Evolutionary conservation across 2,329 filamentous ascomycete species (phyloP).

Genomic region (Alternaria viburni): DNA sequence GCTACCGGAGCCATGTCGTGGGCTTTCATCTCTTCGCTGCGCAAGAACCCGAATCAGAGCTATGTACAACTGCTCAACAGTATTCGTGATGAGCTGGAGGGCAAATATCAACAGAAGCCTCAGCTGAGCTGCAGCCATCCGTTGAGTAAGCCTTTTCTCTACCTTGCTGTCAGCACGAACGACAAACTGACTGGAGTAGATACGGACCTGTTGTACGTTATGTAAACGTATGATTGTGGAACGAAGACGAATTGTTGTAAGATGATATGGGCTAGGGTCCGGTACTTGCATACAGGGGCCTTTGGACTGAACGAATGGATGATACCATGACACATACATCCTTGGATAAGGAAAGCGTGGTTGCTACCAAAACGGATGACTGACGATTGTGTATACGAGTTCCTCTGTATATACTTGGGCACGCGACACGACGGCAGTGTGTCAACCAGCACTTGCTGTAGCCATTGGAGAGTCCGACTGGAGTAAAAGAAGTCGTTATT

Average conservation of each 20-base stretch:
- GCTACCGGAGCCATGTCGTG: conserved; percentile 98
- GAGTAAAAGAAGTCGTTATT: not conserved
- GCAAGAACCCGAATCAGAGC: conserved; percentile 92
- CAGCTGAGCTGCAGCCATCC: conserved; percentile 97
- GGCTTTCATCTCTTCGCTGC: conserved; percentile 90
- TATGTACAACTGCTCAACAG: conserved; percentile 96
- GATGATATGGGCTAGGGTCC: not conserved
- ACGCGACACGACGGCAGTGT: not conserved
- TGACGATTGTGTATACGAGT: not conserved
- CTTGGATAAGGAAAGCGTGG: not conserved
- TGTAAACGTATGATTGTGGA: conserved; percentile 1
- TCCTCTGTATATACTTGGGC: not conserved
- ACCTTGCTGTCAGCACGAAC: not conserved
- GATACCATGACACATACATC: not conserved
- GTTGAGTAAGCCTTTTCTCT: conserved; percentile 70
- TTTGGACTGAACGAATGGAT: not conserved
- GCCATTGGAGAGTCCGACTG: not conserved
- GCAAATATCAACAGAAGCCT: conserved; percentile 92
- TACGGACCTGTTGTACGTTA: conserved; percentile 27
- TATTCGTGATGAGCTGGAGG: conserved; percentile 85
- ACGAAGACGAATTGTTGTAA: not conserved
- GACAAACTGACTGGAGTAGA: conserved; percentile 6
- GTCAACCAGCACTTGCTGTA: not conserved
- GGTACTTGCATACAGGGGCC: not conserved
- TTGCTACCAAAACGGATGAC: not conserved